Conservation (phyloP, 495 filamentous ascomycete genomes). For the Penicillium arizonense region DNA sequence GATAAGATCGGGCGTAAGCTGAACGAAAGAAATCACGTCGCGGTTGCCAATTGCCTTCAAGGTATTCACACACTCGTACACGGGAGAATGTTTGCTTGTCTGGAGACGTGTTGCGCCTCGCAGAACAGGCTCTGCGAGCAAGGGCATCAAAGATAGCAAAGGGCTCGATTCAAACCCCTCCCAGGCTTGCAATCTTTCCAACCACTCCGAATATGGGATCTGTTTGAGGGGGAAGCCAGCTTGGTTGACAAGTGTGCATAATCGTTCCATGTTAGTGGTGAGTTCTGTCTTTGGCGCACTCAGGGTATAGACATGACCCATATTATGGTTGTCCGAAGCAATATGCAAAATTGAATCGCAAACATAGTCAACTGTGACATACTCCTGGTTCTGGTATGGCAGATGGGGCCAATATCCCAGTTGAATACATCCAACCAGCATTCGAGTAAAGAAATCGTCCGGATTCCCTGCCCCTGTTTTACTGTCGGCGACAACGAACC, state of each 20-base stretch:
- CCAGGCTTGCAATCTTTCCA: neutral
- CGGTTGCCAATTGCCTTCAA: no score
- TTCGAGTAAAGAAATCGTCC: constrained; percentile 24
- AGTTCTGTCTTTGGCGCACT: constrained; percentile 1
- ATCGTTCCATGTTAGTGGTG: constrained; percentile 2
- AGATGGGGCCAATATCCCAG: constrained; percentile 14
- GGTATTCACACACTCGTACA: neutral
- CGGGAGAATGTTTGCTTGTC: constrained; percentile 1
- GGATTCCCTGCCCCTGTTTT: constrained; percentile 16
- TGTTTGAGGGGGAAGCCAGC: constrained; percentile 7
- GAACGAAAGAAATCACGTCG: no score
- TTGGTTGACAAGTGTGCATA: constrained; percentile 4
- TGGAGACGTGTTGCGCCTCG: constrained; percentile 2
- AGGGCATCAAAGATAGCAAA: constrained; percentile 6
- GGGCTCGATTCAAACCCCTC: neutral
- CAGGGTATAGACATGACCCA: constrained; percentile 10
- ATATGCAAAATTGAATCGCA: constrained; percentile 17
- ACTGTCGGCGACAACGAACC: constrained; percentile 21
- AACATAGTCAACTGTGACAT: constrained; percentile 20
- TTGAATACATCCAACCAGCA: constrained; percentile 18
- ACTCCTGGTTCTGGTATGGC: constrained; percentile 11
- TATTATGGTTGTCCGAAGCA: constrained; percentile 1
- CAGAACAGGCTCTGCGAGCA: constrained; percentile 12
- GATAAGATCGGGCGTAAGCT: no score
- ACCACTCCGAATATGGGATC: constrained; percentile 14